Conservation (phyloP, 1,139 yeast species). For the Nakaseomyces bracarensis region DNA sequence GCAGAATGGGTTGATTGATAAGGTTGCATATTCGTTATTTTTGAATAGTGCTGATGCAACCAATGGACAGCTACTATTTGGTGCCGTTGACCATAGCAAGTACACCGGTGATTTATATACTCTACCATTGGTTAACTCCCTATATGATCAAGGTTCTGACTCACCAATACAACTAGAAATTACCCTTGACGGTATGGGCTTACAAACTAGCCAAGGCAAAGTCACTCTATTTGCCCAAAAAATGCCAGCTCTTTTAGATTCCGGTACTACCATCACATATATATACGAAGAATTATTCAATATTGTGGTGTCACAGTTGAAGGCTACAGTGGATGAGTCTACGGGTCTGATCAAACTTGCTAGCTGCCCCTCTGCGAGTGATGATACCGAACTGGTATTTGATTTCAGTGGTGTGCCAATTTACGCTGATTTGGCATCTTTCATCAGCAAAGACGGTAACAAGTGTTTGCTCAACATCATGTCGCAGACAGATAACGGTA, state of each 20-base stretch:
- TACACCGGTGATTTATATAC: constrained; percentile 41
- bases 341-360: constrained; percentile 17
- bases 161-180: constrained; percentile 39
- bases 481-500: constrained; percentile 26
- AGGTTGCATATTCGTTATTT: constrained; percentile 48
- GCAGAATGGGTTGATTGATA: constrained; percentile 42
- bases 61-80: constrained; percentile 44
- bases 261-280: constrained; percentile 58
- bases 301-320: constrained; percentile 34
- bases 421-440: constrained; percentile 39
- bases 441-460: constrained; percentile 23
- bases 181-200: constrained; percentile 37
- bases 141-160: constrained; percentile 24
- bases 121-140: constrained; percentile 39
- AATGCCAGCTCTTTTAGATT: constrained; percentile 48
- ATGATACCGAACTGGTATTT: constrained; percentile 32
- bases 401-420: constrained; percentile 47
- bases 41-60: constrained; percentile 35
- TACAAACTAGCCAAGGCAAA: constrained; percentile 27
- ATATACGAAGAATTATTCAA: constrained; percentile 38
- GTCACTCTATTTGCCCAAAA: constrained; percentile 22
- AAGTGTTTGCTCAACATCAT: constrained; percentile 34
- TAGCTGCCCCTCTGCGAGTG: constrained; percentile 26
- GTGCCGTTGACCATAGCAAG: constrained; percentile 50
- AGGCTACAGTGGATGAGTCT: constrained; percentile 33